Base-by-base conservation (phyloP, 1,139 yeast genomes). In the Hyphopichia khmerensis region DNA sequence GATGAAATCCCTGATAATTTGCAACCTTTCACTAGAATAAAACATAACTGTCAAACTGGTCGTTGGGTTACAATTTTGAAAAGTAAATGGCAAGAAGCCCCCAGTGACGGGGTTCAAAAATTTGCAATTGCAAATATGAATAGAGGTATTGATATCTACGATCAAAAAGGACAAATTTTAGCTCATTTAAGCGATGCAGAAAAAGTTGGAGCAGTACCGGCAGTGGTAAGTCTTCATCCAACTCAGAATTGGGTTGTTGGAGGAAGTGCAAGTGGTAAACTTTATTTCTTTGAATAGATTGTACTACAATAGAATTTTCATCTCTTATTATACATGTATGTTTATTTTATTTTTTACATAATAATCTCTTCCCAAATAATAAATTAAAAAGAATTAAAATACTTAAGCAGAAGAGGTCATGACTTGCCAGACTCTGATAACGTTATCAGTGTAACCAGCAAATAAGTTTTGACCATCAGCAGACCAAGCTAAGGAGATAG, bases 371-470 rank as follows among this genome's bases (percentile, higher is more conserved):
- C 33, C 16, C 33, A 16, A 30, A 30, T 10, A n/a, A n/a, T n/a
- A 8, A 26, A 26, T 9, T 40, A 31, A 40, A 9, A 26, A 26
- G 29, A 26, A 26, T 26, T 26, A 26, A 26, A 10, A 8, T 16
- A 56, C 49, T 66, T 73, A 72, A 69, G 79, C 76, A 55, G 78
- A 74, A 67, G 95, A 82, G 79, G 96, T 90, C 97, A 91, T 91
- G 66, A 93, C 96, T 85, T 93, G 98, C 98, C 98, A 93, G 78
- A 91, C 99, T 82, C 99, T 93, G 84, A 93, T 91, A 70, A 87
- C 83, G 83, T 89, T 89, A 79, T 93, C 99, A 69, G 98, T 91
- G 96, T 93, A 93, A 84, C 99, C 99, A 65, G 98, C 96, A 73
- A 90, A 93, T 79, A 93, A 85, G 87, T 88, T 90, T 84, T 91